These are phyloP conservation scores for Marvania coccoides DNA, from an alignment of 139 green algal genomes.

Conservation along the genomic window DNA sequence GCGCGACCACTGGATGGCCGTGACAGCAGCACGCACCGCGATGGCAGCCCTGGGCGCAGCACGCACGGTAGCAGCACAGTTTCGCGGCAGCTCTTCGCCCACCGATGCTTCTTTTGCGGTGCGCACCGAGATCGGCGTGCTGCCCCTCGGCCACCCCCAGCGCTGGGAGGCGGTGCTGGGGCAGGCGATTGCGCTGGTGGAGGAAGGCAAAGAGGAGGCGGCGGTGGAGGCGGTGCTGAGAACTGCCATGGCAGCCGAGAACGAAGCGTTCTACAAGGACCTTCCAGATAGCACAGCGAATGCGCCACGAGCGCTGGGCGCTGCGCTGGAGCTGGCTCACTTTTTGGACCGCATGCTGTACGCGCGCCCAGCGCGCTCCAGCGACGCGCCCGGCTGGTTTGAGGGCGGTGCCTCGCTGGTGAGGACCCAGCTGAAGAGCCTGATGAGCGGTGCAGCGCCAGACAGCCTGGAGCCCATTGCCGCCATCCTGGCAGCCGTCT, in stretches of 20 bases:
- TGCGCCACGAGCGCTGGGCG: slow-evolving; percentile 8
- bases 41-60: not conserved
- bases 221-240: not conserved
- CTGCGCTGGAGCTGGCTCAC: slow-evolving; percentile 29
- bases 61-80: not conserved
- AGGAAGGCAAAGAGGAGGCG: not conserved
- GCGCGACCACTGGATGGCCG: slow-evolving; percentile 30
- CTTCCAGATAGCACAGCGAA: not conserved
- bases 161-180: slow-evolving; percentile 5
- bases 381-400: slow-evolving; percentile 46
- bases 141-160: slow-evolving; percentile 32
- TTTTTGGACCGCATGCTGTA: slow-evolving; percentile 30
- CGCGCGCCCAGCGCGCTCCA: slow-evolving; percentile 16
- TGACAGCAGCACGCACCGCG: not conserved
- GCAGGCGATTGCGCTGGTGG: slow-evolving; percentile 3
- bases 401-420: slow-evolving; percentile 17
- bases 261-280: slow-evolving; percentile 7
- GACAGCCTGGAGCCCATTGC: slow-evolving; percentile 24
- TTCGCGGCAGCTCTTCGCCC: not conserved
- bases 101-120: not conserved
- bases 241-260: slow-evolving; percentile 15
- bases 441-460: slow-evolving; percentile 1
- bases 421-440: slow-evolving; percentile 1
- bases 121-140: slow-evolving; percentile 37
- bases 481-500: not conserved